These are phyloP conservation scores for Protomyces inouyei DNA, from an alignment of 1,139 yeast species.

Conservation along the genomic window DNA sequence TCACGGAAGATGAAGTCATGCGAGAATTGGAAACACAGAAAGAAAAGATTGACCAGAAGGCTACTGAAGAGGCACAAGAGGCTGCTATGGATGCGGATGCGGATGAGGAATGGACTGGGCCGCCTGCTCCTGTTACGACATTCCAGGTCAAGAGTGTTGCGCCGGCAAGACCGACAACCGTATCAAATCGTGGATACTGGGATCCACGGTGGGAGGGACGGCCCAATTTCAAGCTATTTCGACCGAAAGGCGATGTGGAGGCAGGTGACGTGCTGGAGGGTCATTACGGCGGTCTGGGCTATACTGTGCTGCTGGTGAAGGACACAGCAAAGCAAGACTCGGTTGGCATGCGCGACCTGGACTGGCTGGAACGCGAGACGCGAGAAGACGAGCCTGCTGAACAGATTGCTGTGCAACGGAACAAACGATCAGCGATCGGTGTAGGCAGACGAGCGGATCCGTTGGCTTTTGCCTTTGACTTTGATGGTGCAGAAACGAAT, in stretches of 20 bases:
- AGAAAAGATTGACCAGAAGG: not conserved
- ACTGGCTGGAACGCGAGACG: not conserved
- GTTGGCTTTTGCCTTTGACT: not conserved
- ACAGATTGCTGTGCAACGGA: not conserved
- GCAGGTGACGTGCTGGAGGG: not conserved
- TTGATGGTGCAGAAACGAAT: not conserved
- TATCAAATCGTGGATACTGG: not conserved
- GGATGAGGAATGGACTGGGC: not conserved
- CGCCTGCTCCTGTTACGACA: constrained; percentile 6
- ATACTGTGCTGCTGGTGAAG: not conserved
- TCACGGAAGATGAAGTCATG: constrained; percentile 10
- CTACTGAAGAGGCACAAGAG: not conserved
- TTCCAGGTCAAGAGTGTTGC: not conserved
- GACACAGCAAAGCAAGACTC: not conserved
- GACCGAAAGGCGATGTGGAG: not conserved
- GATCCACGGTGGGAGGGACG: constrained; percentile 25
- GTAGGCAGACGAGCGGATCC: not conserved
- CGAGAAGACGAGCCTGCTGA: not conserved
- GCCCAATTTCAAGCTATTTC: constrained; percentile 23
- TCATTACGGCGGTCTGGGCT: not conserved
- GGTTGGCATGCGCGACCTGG: not conserved
- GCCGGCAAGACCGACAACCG: not conserved
- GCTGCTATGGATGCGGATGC: not conserved
- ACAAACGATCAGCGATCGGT: not conserved
- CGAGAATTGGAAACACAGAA: constrained; percentile 1